Evolutionary conservation across 257 asterid genomes (phyloP).

Genomic region (Nicotiana sylvestris): DNA sequence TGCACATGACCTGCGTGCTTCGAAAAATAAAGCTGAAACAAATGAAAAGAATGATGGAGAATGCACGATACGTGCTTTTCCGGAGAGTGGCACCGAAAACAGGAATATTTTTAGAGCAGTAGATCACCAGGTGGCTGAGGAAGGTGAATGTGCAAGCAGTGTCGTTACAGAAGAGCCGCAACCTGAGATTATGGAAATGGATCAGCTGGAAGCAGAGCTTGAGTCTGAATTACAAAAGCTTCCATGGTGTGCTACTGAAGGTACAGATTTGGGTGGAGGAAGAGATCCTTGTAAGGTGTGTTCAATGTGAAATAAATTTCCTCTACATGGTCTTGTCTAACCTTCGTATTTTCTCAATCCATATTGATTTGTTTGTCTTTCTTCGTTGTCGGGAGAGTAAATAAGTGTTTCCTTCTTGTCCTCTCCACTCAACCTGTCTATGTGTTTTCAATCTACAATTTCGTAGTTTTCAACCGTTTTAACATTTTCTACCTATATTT

Average conservation of each 20-base stretch:
- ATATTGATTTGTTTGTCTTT: background rate
- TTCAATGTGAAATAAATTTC: background rate
- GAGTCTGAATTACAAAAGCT: slow-evolving; percentile 49
- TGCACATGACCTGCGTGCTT: slow-evolving; percentile 6
- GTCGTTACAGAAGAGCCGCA: slow-evolving; percentile 36
- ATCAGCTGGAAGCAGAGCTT: slow-evolving; percentile 53
- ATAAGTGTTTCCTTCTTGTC: background rate
- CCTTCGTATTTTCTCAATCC: background rate
- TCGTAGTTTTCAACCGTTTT: background rate
- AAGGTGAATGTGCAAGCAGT: slow-evolving; percentile 36
- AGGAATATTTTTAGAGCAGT: slow-evolving; percentile 9
- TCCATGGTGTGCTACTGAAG: slow-evolving; percentile 34
- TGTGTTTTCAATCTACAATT: background rate
- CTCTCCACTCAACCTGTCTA: background rate
- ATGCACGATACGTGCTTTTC: background rate
- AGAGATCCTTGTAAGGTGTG: slow-evolving; percentile 30
- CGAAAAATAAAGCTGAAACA: slow-evolving; percentile 15
- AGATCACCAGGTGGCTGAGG: slow-evolving; percentile 14
- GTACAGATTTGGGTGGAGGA: slow-evolving; percentile 25
- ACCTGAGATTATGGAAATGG: slow-evolving; percentile 46
- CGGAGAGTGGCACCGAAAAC: slow-evolving; percentile 7
- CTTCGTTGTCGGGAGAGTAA: background rate
- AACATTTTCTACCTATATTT: background rate
- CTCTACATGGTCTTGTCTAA: background rate
- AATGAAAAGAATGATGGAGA: slow-evolving; percentile 1